These are phyloP conservation scores for Hyaloscypha finlandica DNA, from an alignment of 495 filamentous ascomycete genomes.

Conservation along the genomic window DNA sequence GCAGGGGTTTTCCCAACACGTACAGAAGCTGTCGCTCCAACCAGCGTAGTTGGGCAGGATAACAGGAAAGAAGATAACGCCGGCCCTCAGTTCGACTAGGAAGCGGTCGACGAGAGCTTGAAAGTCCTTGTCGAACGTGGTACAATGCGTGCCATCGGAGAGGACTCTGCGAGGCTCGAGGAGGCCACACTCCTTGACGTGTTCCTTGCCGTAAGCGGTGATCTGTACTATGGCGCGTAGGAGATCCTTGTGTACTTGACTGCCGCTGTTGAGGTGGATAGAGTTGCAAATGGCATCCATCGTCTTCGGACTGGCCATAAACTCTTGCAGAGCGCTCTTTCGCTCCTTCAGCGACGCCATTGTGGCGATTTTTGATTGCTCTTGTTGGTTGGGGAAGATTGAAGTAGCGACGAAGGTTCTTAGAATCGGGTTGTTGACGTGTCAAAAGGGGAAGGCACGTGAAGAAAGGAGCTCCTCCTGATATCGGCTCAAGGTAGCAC, in stretches of 20 bases:
- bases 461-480: background rate
- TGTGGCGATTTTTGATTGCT: background rate
- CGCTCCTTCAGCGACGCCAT: background rate
- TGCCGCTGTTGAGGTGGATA: background rate
- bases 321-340: background rate
- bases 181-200: background rate
- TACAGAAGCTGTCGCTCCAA: background rate
- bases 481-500: background rate
- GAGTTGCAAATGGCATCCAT: background rate
- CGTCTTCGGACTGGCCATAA: background rate
- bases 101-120: background rate
- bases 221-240: background rate
- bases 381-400: background rate
- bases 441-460: background rate
- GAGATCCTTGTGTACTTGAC: background rate
- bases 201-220: slow-evolving; percentile 3
- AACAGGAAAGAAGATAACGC: background rate
- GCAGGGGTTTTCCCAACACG: too few species aligned
- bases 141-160: background rate
- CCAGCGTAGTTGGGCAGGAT: background rate
- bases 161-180: background rate
- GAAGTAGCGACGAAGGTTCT: background rate
- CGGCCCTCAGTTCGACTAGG: background rate
- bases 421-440: background rate
- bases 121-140: background rate